Base-by-base conservation (phyloP, 2,329 filamentous ascomycete species). In the Talaromyces marneffei region DNA sequence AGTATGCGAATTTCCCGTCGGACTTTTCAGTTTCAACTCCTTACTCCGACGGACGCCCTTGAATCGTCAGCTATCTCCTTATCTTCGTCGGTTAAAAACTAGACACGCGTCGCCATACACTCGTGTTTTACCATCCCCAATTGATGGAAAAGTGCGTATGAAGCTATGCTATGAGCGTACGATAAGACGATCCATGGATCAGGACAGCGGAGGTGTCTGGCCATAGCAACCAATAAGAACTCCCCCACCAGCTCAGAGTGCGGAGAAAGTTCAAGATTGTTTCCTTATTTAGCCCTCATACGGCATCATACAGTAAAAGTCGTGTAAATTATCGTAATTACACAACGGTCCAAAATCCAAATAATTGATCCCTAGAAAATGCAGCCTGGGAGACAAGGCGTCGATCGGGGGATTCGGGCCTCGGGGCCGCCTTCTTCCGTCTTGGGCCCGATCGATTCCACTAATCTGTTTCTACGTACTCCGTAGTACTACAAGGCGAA, bases 371-470 rank as follows among this genome's bases (percentile, higher is more conserved):
- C n/a, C n/a, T n/a, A n/a, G n/a, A n/a, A 9, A 10, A 48, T 10
- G 29, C 57, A 59, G 57, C 44, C 57, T 59, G 18, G 23, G 40
- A 53, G 53, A 52, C 20, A 50, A 59, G 57, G 48, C 57, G 44
- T 46, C 48, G 48, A 54, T 52, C 42, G 33, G n/a, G n/a, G n/a
- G n/a, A n/a, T n/a, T n/a, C n/a, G n/a, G 16, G 33, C 27, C 31
- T 9, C 23, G 18, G 35, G 25, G 10, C 44, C 25, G 40, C 20
- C 9, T 18, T 27, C 18, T 7, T 56, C 37, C 35, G 23, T 29
- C 20, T 5, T n/a, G 16, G 29, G n/a, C 44, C 10, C 14, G 16
- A 31, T n/a, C 25, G 10, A 29, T 25, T 48, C 23, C 42, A 16
- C 14, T 29, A 16, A 16, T 29, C 14, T n/a, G 7, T 25, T 14